Percentiles rank a stretch among this genome's conserved stretches.
phyloP scores from a whole-genome alignment of 805 yeast genomes.

The Zygoascus ofunaensis region DNA sequence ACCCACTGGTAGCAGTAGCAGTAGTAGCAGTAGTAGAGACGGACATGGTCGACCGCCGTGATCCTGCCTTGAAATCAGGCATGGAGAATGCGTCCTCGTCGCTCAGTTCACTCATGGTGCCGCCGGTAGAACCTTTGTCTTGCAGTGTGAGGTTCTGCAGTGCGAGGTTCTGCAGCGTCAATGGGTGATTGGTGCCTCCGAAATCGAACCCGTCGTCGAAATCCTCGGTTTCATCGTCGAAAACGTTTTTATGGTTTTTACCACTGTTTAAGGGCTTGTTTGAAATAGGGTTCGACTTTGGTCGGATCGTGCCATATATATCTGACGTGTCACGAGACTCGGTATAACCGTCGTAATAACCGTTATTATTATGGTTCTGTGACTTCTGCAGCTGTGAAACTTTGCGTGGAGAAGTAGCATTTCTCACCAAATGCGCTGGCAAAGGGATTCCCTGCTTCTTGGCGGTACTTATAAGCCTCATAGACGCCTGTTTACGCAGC shows the following conservation, averaged over 20 bases:
- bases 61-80: constrained; percentile 9
- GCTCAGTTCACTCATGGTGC: neutral
- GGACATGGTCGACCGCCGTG: constrained; percentile 11
- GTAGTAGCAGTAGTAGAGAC: constrained; percentile 3
- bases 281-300: too few relatives aligned
- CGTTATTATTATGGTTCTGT: too few relatives aligned
- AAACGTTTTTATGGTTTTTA: too few relatives aligned
- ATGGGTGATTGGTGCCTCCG: neutral
- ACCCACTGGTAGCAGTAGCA: neutral
- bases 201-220: constrained; percentile 15
- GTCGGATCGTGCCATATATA: too few relatives aligned
- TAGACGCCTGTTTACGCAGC: constrained; percentile 2
- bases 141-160: constrained; percentile 1
- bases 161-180: constrained; percentile 2
- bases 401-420: too few relatives aligned
- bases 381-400: too few relatives aligned
- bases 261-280: too few relatives aligned
- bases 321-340: too few relatives aligned
- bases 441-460: neutral
- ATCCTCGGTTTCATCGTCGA: constrained; percentile 8
- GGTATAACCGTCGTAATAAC: too few relatives aligned
- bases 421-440: neutral
- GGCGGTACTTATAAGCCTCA: neutral
- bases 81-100: constrained; percentile 8
- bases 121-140: neutral